Base-by-base conservation (phyloP, 768 basidiomycete species). In the Amanita exitialis region DNA sequence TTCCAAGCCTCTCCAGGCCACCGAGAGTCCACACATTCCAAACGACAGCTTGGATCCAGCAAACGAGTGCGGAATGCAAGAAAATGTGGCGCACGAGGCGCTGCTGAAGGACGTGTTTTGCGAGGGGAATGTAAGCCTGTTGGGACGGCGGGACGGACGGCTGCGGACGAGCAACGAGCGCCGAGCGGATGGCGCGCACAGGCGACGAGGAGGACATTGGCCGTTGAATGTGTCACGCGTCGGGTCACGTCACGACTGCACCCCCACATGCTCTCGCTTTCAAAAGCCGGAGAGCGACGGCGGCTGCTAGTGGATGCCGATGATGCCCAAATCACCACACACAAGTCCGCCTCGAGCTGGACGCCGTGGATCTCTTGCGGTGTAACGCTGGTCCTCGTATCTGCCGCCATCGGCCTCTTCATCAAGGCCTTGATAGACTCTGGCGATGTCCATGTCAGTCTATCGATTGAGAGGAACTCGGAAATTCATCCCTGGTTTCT, bases 381-480 rank as follows among this genome's bases (percentile, higher is more conserved):
- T 27, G 47, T 69, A 3, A 55, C 77, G 25, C 55, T 63, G 6
- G 36, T 76, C 2, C 51, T 67, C 2, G 69, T 68, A 9, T 59
- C 69, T 0, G 58, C 75, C 23, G 58, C 69, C 2, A 52, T 83
- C 7, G 75, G 59, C 3, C 45, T 83, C 34, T 75, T 88, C 48
- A 71, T 89, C 61, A 85, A 87, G 56, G 82, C 78, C 3, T 81
- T 85, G 58, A 76, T 86, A 8, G 81, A 85, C 38, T 70, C 80
- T 6, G 83, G 75, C 20, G 82, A 88, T 61, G 73, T 78, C 9
- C 73, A 86, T 39, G 86, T 87, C 52, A 50, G 80, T 64, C 18
- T 20, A 9, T 44, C 36, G 28, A 21, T n/a, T 38, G 37, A 16
- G 12, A 35, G 4, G 7, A 35, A 2, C 10, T n/a, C 20, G 18